Conservation (phyloP, 106 monocot species). For the Hemerocallis citrina region DNA sequence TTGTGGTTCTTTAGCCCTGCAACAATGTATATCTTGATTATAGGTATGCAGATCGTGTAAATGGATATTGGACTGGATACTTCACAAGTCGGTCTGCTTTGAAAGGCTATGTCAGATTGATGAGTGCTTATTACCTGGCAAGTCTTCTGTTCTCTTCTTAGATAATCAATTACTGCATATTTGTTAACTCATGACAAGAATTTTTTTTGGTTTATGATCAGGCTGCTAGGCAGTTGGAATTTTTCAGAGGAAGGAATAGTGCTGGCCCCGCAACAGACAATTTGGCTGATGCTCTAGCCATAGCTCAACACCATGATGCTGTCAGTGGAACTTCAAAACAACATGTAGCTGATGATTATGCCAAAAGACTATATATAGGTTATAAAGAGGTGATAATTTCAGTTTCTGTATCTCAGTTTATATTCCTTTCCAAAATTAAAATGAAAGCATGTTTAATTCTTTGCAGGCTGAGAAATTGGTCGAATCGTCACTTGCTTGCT, state of each 20-base stretch:
- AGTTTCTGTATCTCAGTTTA: neutral
- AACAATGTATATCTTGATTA: constrained; percentile 9
- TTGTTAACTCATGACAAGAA: neutral
- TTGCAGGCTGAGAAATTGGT: constrained; percentile 82
- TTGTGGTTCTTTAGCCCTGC: neutral
- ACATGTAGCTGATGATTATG: constrained; percentile 96
- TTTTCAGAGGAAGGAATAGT: constrained; percentile 52
- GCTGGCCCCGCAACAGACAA: constrained; percentile 50
- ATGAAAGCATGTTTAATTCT: neutral
- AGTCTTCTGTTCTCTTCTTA: constrained; percentile 6
- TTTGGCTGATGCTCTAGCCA: constrained; percentile 87
- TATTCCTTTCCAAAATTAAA: neutral
- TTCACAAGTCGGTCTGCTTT: constrained; percentile 91
- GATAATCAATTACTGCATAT: neutral
- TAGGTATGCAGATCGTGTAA: constrained; percentile 89
- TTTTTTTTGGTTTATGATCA: constrained; percentile 16
- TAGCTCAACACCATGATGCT: constrained; percentile 98
- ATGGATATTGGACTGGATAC: constrained; percentile 98
- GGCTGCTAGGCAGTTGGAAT: constrained; percentile 93
- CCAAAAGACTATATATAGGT: constrained; percentile 74
- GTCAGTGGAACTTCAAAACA: constrained; percentile 96
- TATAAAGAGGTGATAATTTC: constrained; percentile 54
- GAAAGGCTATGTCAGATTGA: constrained; percentile 78
- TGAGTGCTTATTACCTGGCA: constrained; percentile 94
- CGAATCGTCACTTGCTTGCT: constrained; percentile 57